Base-by-base conservation (phyloP, 2,329 filamentous ascomycete genomes). In the Sporothrix globosa region DNA sequence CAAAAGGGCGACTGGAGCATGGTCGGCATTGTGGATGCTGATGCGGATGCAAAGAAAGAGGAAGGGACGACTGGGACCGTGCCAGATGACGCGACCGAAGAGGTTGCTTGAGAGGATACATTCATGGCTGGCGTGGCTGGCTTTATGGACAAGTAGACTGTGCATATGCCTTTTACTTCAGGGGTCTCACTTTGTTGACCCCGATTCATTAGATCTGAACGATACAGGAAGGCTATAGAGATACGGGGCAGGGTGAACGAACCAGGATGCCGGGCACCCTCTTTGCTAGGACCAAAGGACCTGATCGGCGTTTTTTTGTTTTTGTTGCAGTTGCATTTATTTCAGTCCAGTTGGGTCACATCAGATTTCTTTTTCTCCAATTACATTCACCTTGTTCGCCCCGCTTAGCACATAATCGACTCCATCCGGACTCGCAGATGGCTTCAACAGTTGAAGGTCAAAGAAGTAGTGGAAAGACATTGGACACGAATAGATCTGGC, bases 1-100 rank as follows among this genome's bases (percentile, higher is more conserved):
- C 86, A 88, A 74, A 82, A 82, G 75, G 82, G 79, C 48, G 83
- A 87, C 27, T 88, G 86, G 86, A 74, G 69, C 58, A 69, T 79
- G 74, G 75, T 72, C 11, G 78, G 74, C 3, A 77, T 79, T 48
- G 3, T 77, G 17, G 73, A 73, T 39, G 70, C 19, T 19, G 39
- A 69, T 19, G 4, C 56, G 30, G 24, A 54, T 17, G 48, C 46
- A 4, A 67, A 66, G 21, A 17, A 50, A 4, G 65, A 24, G 7
- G 53, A 54, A 39, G 44, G 48, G 68, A 19, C 44, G 24, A 19
- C 52, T 7, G 66, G 46, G 24, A 11, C 30, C 21, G 34, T 61
- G 27, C 14, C 54, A 7, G 67, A 48, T 27, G 67, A 39, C 11
- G 54, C 21, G 50, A 34, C 53, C n/a, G 44, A 56, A 7, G 41